Base-by-base conservation (phyloP, 371 early-diverging fungal species). In the Encephalitozoon intestinalis region DNA sequence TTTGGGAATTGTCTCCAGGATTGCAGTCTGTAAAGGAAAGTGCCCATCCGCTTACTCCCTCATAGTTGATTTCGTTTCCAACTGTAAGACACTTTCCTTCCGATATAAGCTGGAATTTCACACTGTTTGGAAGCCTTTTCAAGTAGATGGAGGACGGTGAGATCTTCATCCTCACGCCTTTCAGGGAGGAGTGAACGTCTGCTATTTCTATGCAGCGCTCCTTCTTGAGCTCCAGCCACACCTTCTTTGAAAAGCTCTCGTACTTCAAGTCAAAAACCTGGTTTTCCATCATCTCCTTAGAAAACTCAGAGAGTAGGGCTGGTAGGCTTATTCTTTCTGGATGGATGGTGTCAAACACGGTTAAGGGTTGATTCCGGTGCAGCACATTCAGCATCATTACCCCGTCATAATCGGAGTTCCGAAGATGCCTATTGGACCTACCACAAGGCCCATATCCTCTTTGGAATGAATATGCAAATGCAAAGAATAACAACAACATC, bases 181-280 rank as follows among this genome's bases (percentile, higher is more conserved):
- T 50, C 2, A 73, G 41, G 51, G 44, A 50, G 6, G 31, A 28
- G n/a, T 18, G 9, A 12, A 23, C 40, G 4, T 64, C 39, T 11
- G 65, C 39, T 18, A 65, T 34, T 2, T 30, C 15, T 50, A 44
- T 64, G 9, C 37, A 37, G 9, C 49, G 44, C 15, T 63, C 40
- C 37, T 37, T 34, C 9, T 54, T 49, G 2, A 40, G 26, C 21
- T 40, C 25, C 8, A 73, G 39, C 64, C 65, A 73, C 34, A 73
- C 37, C 4, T 49, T 50, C 30, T 64, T 73, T n/a, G 28, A 18
- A 18, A 30, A 31, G 26, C 51, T 49, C 37, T 58, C 34, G 39
- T 54, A 73, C 64, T 51, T 44, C n/a, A 73, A 15, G 11, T 46
- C 46, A 26, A 63, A 73, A 3, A 73, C 26, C 44, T 73, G 73